Evolutionary conservation across 2,329 filamentous ascomycete genomes (phyloP).

Genomic region (Nectriaceae sp.): DNA sequence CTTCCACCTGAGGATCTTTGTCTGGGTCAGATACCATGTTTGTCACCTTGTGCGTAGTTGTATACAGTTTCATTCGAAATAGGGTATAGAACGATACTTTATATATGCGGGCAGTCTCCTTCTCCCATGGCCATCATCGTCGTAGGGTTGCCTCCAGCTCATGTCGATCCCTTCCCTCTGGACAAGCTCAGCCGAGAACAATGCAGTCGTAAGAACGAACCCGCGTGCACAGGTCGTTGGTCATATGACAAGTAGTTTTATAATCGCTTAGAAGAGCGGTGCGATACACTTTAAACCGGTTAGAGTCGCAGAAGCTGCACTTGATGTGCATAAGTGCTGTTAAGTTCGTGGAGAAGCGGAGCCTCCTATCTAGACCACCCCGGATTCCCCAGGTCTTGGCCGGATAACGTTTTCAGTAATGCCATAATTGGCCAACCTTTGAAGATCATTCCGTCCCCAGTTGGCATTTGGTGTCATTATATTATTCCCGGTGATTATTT

Average conservation of each 20-base stretch:
- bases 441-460: no score
- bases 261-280: background rate
- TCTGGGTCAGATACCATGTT: constrained; percentile 2
- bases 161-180: constrained; percentile 1
- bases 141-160: background rate
- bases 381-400: constrained; percentile 5
- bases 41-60: no score
- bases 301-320: background rate
- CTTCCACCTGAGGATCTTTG: constrained; percentile 1
- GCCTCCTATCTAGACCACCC: no score
- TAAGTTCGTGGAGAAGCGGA: constrained; percentile 1
- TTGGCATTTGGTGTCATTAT: no score
- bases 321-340: background rate
- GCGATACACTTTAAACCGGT: background rate
- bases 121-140: no score
- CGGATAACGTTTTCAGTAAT: constrained; percentile 9
- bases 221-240: no score
- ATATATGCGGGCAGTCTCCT: no score
- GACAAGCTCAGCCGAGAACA: constrained; percentile 1
- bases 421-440: no score
- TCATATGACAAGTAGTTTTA: background rate
- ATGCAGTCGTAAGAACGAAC: background rate
- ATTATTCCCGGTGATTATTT: no score
- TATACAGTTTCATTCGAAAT: no score
- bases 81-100: no score